Percentiles rank a stretch among this genome's conserved stretches.
Conservation (phyloP, 2,329 filamentous ascomycete genomes). For the Botryosphaeria dothidea region DNA sequence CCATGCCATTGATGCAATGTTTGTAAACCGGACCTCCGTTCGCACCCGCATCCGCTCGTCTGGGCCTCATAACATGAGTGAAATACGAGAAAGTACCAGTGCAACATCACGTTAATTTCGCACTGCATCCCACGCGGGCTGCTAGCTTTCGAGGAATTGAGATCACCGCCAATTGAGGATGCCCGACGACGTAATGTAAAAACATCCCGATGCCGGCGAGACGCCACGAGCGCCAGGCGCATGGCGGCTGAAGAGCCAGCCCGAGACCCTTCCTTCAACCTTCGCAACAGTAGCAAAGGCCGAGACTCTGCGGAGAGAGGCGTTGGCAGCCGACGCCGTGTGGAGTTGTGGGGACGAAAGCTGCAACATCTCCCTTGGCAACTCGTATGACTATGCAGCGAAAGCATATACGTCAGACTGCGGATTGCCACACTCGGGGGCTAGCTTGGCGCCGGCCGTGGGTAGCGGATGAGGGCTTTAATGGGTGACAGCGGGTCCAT, state of each 20-base stretch:
- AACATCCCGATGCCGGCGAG: background rate
- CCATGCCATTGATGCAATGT: background rate
- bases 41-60: background rate
- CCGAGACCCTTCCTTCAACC: background rate
- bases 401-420: constrained; percentile 1
- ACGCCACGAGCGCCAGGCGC: background rate
- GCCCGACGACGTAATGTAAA: background rate
- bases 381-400: background rate
- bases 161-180: background rate
- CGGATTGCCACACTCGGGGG: background rate
- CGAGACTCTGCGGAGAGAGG: background rate
- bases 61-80: background rate
- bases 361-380: background rate
- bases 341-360: constrained; percentile 2
- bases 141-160: background rate
- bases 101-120: background rate
- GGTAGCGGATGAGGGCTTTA: background rate
- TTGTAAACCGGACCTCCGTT: background rate
- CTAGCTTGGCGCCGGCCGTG: background rate
- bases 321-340: background rate
- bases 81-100: background rate
- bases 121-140: background rate
- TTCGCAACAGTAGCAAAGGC: background rate
- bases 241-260: background rate
- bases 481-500: background rate